phyloP scores from a whole-genome alignment of 2,329 filamentous ascomycete genomes.

The Corinectria fuckeliana region DNA sequence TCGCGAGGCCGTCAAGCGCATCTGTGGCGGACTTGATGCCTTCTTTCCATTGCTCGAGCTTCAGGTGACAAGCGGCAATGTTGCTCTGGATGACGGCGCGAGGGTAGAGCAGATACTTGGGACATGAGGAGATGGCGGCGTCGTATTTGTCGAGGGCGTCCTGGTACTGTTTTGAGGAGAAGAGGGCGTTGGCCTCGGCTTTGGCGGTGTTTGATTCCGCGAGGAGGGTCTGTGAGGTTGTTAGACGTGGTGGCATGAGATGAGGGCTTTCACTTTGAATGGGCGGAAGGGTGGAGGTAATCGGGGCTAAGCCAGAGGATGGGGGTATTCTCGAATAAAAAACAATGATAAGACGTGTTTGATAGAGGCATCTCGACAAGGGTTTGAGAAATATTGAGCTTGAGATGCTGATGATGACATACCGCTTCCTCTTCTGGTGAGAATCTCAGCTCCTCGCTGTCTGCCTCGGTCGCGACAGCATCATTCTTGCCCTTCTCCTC shows the following conservation, averaged over 20 bases:
- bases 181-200: conserved; percentile 78
- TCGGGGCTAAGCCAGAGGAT: not conserved
- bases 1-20: conserved; percentile 75
- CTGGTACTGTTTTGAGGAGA: conserved; percentile 72
- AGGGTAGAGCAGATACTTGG: conserved; percentile 86
- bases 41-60: conserved; percentile 84
- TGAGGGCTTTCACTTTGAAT: no score
- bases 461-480: conserved; percentile 1
- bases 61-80: conserved; percentile 86
- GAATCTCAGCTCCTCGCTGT: conserved; percentile 48
- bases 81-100: conserved; percentile 88
- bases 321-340: not conserved
- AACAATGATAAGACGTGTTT: not conserved
- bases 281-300: no score
- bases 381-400: not conserved
- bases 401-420: conserved; percentile 37
- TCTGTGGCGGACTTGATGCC: conserved; percentile 76
- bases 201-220: conserved; percentile 77
- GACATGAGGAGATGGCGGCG: conserved; percentile 77
- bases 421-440: conserved; percentile 64
- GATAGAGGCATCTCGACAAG: no score
- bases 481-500: conserved; percentile 8
- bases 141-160: conserved; percentile 85
- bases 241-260: not conserved
- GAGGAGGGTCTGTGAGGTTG: conserved; percentile 64